These are phyloP conservation scores for Kwoniella sp. DNA, from an alignment of 768 basidiomycete species.

Conservation along the genomic window DNA sequence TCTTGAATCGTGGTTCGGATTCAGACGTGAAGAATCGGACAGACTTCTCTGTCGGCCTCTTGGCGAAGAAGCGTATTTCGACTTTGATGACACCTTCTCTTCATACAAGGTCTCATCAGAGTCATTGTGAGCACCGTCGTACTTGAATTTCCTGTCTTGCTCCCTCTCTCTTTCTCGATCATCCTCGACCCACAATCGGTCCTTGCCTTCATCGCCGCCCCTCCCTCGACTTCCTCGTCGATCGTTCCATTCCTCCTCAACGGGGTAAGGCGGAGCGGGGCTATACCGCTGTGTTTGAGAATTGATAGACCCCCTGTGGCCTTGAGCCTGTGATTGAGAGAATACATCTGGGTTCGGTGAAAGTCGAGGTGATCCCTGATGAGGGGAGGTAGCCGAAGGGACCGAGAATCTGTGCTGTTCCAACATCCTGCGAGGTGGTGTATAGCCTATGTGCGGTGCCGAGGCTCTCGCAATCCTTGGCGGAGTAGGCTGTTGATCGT, in stretches of 20 bases:
- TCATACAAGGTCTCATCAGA: constrained; percentile 23
- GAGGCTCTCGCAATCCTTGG: constrained; percentile 10
- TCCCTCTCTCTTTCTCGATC: not conserved
- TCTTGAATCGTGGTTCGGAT: not conserved
- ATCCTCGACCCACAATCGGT: constrained; percentile 12
- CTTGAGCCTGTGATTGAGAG: not conserved
- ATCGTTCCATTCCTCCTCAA: constrained; percentile 12
- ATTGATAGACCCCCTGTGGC: constrained; percentile 18
- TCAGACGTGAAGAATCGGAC: constrained; percentile 22
- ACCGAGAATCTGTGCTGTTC: constrained; percentile 31
- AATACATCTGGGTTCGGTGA: not conserved
- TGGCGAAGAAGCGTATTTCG: constrained; percentile 7
- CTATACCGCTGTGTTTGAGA: constrained; percentile 15
- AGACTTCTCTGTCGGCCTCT: constrained; percentile 16
- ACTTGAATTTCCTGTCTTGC: constrained; percentile 1
- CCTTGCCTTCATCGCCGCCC: constrained; percentile 5
- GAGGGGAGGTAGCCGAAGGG: constrained; percentile 14
- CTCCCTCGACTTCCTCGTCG: constrained; percentile 4
- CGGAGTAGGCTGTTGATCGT: constrained; percentile 5
- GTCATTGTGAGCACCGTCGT: constrained; percentile 11
- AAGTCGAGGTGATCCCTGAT: constrained; percentile 13
- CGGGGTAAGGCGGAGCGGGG: constrained; percentile 31
- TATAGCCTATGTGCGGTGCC: constrained; percentile 16
- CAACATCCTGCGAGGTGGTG: constrained; percentile 19
- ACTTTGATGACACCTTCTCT: constrained; percentile 11